Base-by-base conservation (phyloP, 2,329 filamentous ascomycete species). In the Fusarium torulosum region DNA sequence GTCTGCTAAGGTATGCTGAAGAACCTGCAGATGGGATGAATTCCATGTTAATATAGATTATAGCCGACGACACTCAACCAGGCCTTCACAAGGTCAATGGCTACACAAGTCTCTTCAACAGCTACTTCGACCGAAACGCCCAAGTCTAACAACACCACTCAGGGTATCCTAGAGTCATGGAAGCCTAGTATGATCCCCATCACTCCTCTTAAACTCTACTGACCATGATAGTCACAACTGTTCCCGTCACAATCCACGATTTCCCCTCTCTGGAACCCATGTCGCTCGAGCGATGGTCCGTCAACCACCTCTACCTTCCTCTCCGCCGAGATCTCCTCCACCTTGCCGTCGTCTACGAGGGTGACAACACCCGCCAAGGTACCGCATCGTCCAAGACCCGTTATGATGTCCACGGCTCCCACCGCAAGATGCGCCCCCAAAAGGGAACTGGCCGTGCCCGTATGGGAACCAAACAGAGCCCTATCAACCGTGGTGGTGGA, bases 311-410 rank as follows among this genome's bases (percentile, higher is more conserved):
- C 43, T 84, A 92, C 76, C 88, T 98, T 33, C 96, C 96, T 4
- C 86, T 97, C 45, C 91, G 96, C 61, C 90, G 91, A 77, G 96
- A 99, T 79, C 89, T 99, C 69, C 89, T 99, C 53, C 95, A 99
- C 82, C 89, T 93, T 68, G 96, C 96, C 59, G 88, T 99, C 59
- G 82, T 97, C 72, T 98, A 91, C 84, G 96, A 99, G 82, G 96
- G 92, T 71, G 95, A 98, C 82, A 88, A 85, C 75, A 91, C 93
- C 56, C 90, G 96, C 29, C 91, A 94, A 78, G 96, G 96, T 68
- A 96, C 93, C 4, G 96, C 94, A 44, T 90, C 84, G 71, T 88
- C 88, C 66, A 96, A 96, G 83, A 96, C 88, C 74, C 88, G 95
- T 62, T 88, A 81, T 75, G 93, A 98, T 65, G 90, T 99, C 23